phyloP scores from a whole-genome alignment of 139 green algal species.

The Chlorella ohadii region DNA sequence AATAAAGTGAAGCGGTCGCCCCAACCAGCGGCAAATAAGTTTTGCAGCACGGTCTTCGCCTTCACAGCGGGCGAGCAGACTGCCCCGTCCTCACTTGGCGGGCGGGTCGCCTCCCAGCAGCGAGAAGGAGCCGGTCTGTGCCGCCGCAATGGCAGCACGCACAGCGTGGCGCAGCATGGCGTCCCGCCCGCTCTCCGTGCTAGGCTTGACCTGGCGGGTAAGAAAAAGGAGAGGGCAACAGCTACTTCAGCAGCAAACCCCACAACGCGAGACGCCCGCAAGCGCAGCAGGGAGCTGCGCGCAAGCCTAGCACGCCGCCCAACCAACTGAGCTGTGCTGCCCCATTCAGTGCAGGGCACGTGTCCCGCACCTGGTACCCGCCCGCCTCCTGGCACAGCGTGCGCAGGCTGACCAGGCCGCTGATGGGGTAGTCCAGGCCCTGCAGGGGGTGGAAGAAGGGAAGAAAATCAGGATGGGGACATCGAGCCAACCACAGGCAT shows the following conservation, averaged over 20 bases:
- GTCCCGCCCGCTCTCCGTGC: slow-evolving; percentile 50
- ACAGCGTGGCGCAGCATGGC: slow-evolving; percentile 55
- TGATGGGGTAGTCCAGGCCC: slow-evolving; percentile 56
- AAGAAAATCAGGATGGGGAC: background rate
- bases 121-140: background rate
- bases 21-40: background rate
- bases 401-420: slow-evolving; percentile 42
- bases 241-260: too few relatives aligned
- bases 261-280: too few relatives aligned
- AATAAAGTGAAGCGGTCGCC: too few relatives aligned
- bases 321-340: too few relatives aligned
- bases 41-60: too few relatives aligned
- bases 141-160: slow-evolving; percentile 26
- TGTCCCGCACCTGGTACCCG: slow-evolving; percentile 18
- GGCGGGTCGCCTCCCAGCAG: slow-evolving; percentile 28
- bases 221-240: background rate
- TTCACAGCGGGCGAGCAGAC: too few relatives aligned
- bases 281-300: too few relatives aligned
- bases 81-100: background rate
- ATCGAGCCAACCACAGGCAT: too few relatives aligned
- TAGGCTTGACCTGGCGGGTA: slow-evolving; percentile 29
- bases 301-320: too few relatives aligned
- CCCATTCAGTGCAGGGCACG: too few relatives aligned
- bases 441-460: background rate
- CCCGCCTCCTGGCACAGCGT: slow-evolving; percentile 45